Evolutionary conservation across 805 yeast genomes (phyloP).

Genomic region (Zygosaccharomyces bisporus): DNA sequence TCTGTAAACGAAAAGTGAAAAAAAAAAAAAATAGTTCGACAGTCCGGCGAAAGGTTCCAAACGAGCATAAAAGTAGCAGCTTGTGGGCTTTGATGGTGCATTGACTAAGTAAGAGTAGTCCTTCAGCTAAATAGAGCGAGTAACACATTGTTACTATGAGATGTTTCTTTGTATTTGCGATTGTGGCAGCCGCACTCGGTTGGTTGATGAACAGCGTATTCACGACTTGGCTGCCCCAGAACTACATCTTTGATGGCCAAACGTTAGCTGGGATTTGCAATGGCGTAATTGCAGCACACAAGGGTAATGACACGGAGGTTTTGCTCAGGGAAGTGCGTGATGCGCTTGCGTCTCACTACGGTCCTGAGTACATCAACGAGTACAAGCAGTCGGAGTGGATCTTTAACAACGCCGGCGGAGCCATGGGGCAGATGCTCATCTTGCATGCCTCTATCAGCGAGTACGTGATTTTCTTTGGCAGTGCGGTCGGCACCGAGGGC

Average conservation of each 20-base stretch:
- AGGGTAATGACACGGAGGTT: constrained; percentile 47
- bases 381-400: constrained; percentile 83
- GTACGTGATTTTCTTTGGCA: constrained; percentile 88
- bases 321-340: constrained; percentile 61
- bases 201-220: constrained; percentile 36
- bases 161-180: constrained; percentile 17
- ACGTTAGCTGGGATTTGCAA: constrained; percentile 56
- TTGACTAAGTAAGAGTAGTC: background rate
- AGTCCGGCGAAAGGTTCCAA: background rate
- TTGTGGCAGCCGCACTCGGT: constrained; percentile 21
- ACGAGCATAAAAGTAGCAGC: background rate
- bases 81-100: background rate
- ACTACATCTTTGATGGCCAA: constrained; percentile 66
- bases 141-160: constrained; percentile 19
- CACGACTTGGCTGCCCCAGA: constrained; percentile 63
- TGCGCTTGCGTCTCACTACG: constrained; percentile 59
- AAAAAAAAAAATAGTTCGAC: background rate
- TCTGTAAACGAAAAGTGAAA: background rate
- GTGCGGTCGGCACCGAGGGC: constrained; percentile 93
- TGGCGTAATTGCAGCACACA: constrained; percentile 48
- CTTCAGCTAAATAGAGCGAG: background rate
- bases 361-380: constrained; percentile 66
- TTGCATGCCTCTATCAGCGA: constrained; percentile 93
- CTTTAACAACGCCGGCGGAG: constrained; percentile 97
- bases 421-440: constrained; percentile 95